Conservation (phyloP, 805 yeast genomes). For the Zygotorulaspora danielsina region DNA sequence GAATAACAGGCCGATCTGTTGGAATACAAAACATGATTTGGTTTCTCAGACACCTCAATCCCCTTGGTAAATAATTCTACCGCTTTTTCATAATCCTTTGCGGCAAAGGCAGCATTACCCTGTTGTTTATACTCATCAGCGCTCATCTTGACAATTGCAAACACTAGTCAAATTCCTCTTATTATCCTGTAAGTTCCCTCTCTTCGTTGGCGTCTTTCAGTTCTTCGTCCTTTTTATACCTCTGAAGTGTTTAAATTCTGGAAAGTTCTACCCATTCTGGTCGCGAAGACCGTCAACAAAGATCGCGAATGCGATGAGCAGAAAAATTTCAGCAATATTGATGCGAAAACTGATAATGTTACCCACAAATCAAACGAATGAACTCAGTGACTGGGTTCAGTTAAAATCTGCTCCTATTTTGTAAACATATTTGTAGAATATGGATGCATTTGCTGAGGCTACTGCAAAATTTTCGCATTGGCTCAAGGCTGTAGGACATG, state of each 20-base stretch:
- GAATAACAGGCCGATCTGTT: constrained; percentile 92
- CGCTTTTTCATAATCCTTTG: constrained; percentile 79
- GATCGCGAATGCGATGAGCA: constrained; percentile 9
- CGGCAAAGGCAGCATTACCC: constrained; percentile 90
- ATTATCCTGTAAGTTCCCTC: background rate
- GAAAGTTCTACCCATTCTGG: constrained; percentile 13
- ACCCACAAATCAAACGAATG: background rate
- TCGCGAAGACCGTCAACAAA: background rate
- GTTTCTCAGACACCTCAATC: constrained; percentile 71
- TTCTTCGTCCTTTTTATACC: constrained; percentile 8
- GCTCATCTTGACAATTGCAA: constrained; percentile 36
- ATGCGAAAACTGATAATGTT: background rate
- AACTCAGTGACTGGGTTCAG: background rate
- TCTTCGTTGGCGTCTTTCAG: background rate
- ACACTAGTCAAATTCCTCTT: background rate
- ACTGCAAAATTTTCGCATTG: constrained; percentile 45
- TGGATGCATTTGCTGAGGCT: constrained; percentile 25
- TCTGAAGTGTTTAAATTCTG: constrained; percentile 13
- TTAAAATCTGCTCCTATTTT: background rate
- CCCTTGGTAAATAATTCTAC: constrained; percentile 80
- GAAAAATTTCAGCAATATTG: constrained; percentile 13
- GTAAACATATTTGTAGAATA: background rate
- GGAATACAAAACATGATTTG: constrained; percentile 89
- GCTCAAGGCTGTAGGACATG: constrained; percentile 40
- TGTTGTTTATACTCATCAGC: constrained; percentile 81